Base-by-base conservation (phyloP, 2,329 filamentous ascomycete genomes). In the Cercospora sp. region DNA sequence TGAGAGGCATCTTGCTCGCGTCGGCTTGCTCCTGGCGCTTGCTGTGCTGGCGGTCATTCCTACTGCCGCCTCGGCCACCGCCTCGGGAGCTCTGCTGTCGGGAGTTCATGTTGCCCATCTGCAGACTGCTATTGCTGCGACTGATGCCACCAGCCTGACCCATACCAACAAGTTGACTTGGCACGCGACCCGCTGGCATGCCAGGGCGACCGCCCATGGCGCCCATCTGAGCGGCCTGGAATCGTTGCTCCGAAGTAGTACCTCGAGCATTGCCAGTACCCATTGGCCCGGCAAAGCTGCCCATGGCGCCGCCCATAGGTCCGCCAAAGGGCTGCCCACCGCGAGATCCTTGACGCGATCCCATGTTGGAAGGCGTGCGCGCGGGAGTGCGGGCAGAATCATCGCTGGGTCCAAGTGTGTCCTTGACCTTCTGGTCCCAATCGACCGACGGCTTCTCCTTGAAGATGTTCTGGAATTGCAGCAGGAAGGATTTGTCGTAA, bases 381-480 rank as follows among this genome's bases (percentile, higher is more conserved):
- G 75, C 90, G 80, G 80, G 89, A 81, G 78, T 89, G 79, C 80
- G 90, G 84, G 81, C 92, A 82, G 88, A 88, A 57, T 87, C 84
- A 67, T 91, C 89, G 42, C 84, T 84, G 72, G 97, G 94, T 67
- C 94, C 94, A 73, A 99, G 80, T 84, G 90, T 85, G 82, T 91
- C 90, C 86, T 94, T 86, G 69, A 99, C 89, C 77, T 95, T 94
- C 72, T 90, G 86, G 77, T 96, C 91, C 88, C 97, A 99, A 77
- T 98, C 94, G 53, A 94, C 81, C 0, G 93, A 97, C 13, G 95
- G 95, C 82, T 97, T 96, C 84, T 99, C 95, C 71, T 93, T 96
- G 83, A 97, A 99, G 20, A 97, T 93, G 75, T 88, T 88, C 82
- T 97, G 92, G 86, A 99, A 99, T 78, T 99, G 95, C 31, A 99